Evolutionary conservation across 768 basidiomycete genomes (phyloP).

Genomic region (Pleurotus salmoneostramineus): DNA sequence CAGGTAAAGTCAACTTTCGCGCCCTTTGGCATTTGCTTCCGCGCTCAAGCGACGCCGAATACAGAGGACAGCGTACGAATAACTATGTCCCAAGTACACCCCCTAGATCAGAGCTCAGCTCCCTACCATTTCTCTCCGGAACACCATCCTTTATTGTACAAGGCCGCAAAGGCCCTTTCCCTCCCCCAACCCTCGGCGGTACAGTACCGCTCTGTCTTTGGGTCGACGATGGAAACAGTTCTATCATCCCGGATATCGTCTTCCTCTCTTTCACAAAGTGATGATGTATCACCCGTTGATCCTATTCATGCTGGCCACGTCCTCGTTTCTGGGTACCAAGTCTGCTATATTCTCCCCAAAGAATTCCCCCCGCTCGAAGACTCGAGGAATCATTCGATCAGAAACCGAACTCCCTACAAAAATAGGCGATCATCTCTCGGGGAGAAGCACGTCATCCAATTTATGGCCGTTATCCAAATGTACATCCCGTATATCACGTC

Average conservation of each 20-base stretch:
- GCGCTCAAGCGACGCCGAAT: background rate
- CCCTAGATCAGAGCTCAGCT: constrained; percentile 62
- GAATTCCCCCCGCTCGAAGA: constrained; percentile 44
- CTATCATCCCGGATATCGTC: constrained; percentile 25
- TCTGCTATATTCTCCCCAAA: constrained; percentile 74
- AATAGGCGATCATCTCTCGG: constrained; percentile 51
- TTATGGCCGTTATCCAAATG: constrained; percentile 80
- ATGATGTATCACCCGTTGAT: constrained; percentile 46
- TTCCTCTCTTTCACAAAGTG: constrained; percentile 19
- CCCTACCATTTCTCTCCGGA: constrained; percentile 75
- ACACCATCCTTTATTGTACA: constrained; percentile 58
- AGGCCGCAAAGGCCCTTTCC: constrained; percentile 65
- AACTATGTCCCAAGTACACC: constrained; percentile 69
- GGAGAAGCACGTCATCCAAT: constrained; percentile 62
- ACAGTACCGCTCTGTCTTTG: constrained; percentile 57
- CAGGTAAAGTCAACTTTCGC: constrained; percentile 39
- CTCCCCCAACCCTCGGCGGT: constrained; percentile 57
- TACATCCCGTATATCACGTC: constrained; percentile 64
- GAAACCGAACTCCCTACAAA: constrained; percentile 20
- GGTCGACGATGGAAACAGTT: constrained; percentile 26
- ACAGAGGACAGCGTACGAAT: constrained; percentile 81
- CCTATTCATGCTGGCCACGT: constrained; percentile 70
- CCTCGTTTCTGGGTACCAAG: constrained; percentile 71
- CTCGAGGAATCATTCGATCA: constrained; percentile 9
- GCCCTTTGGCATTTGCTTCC: background rate